Evolutionary conservation across 139 green algal genomes (phyloP).

Genomic region (Chlorella sp.): DNA sequence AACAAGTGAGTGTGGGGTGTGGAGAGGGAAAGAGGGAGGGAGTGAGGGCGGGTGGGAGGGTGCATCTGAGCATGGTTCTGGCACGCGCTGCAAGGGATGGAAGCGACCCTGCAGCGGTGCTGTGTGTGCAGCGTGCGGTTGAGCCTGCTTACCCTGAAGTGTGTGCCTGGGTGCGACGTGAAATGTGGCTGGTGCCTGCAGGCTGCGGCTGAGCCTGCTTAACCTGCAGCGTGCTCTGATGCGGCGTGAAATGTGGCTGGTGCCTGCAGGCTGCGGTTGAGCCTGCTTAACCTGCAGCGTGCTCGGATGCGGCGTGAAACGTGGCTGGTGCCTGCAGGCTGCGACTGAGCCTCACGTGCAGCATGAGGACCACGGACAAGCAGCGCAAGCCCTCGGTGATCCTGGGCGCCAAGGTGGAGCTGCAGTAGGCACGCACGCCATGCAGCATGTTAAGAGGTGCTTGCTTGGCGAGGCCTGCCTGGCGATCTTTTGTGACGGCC

Average conservation of each 20-base stretch:
- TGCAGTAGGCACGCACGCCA: too few species aligned
- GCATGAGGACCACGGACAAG: background rate
- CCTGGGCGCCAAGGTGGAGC: background rate
- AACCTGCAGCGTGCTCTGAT: background rate
- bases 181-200: background rate
- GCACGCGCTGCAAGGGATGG: background rate
- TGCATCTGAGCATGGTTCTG: background rate
- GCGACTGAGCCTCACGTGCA: background rate
- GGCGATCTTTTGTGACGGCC: too few species aligned
- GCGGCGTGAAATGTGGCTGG: background rate
- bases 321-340: background rate
- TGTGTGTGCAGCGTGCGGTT: background rate
- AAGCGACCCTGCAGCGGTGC: background rate
- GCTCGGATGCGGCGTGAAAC: background rate
- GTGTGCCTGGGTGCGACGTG: background rate
- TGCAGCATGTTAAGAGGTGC: too few species aligned
- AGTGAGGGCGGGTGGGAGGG: background rate
- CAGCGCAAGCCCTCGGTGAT: background rate
- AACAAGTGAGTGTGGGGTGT: background rate
- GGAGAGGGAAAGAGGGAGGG: background rate
- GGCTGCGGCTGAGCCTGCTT: background rate
- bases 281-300: background rate
- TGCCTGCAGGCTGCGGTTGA: background rate
- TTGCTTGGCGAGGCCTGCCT: too few species aligned
- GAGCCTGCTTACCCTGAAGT: too few species aligned